Evolutionary conservation across 2,329 filamentous ascomycete genomes (phyloP), one percentile per base, ranked within the genome.

Genomic region (Penicillium paneum): DNA sequence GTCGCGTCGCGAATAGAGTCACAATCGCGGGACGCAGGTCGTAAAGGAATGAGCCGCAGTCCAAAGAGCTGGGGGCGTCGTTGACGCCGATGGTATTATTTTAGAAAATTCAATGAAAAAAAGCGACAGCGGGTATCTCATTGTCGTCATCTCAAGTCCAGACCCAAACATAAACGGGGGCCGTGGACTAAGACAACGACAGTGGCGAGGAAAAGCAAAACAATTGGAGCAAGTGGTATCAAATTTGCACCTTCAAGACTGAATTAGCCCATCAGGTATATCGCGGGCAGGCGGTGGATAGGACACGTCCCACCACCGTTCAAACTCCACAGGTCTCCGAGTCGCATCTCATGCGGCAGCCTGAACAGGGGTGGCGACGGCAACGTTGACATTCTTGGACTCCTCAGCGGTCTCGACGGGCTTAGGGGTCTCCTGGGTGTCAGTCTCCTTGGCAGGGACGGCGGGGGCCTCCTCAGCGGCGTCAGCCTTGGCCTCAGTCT

Each of bases 271-370:
- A 55, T 62, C 60, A 40, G 53, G 58, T 49, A 42, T 52, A 60
- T 56, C 52, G 57, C 62, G 62, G 62, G 57, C 59, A 51, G 61
- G 58, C 60, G 64, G 65, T 59, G 67, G 50, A 58, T 56, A 64
- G 62, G 70, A 59, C 60, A 67, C 53, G 56, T 73, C 72, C 73
- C 72, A 75, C 72, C 71, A 75, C 60, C 73, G 71, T 64, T 75
- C 72, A 64, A 67, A 74, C 65, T 74, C 71, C 56, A 73, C 58
- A 55, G 69, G 69, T 59, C 65, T 65, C 56, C 61, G 58, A 52
- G 59, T 60, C 57, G 58, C 60, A 63, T 59, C 74, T 76, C 70
- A 76, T 65, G 74, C 73, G 54, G 74, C 73, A 66, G 74, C 73
- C 68, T 75, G 71, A 54, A 76, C 73, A 28, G 73, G 69, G 28